phyloP scores from a whole-genome alignment of 2,329 filamentous ascomycete species.

The Cladosporium sp. region DNA sequence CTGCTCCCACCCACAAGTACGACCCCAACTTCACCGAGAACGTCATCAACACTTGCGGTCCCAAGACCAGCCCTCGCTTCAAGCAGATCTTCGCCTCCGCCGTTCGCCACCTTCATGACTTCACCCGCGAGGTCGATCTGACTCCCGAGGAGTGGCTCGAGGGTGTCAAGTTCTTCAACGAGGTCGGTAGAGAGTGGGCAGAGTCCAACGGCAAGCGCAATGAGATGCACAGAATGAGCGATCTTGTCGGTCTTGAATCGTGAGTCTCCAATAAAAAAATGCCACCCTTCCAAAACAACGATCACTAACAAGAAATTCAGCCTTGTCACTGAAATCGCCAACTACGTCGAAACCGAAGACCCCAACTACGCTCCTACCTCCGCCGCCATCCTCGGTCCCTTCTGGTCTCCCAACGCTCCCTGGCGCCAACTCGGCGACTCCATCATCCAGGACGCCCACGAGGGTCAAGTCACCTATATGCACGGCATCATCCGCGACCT shows the following conservation, averaged over 20 bases:
- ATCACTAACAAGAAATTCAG: slow-evolving; percentile 31
- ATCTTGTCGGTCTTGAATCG: slow-evolving; percentile 70
- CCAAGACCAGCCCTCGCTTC: slow-evolving; percentile 61
- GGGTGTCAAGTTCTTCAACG: slow-evolving; percentile 71
- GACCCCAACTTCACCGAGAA: slow-evolving; percentile 73
- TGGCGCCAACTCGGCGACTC: slow-evolving; percentile 62
- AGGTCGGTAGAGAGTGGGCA: slow-evolving; percentile 58
- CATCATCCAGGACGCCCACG: slow-evolving; percentile 60
- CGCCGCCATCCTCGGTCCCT: slow-evolving; percentile 70
- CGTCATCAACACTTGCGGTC: slow-evolving; percentile 69
- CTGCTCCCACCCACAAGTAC: slow-evolving; percentile 41
- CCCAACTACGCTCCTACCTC: slow-evolving; percentile 62
- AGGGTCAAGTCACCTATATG: slow-evolving; percentile 60
- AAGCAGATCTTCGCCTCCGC: slow-evolving; percentile 59
- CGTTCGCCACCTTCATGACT: slow-evolving; percentile 72
- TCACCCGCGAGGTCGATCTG: slow-evolving; percentile 70
- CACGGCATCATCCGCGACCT: slow-evolving; percentile 64
- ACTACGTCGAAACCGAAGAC: slow-evolving; percentile 57
- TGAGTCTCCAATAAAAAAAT: slow-evolving; percentile 39
- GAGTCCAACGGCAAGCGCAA: slow-evolving; percentile 62
- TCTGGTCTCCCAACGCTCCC: slow-evolving; percentile 71
- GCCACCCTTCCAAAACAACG: not conserved
- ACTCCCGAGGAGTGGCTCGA: slow-evolving; percentile 72
- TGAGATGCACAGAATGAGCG: slow-evolving; percentile 67
- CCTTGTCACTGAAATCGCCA: slow-evolving; percentile 62